Evolutionary conservation across 257 asterid species (phyloP), one percentile per base, ranked within the genome.

Genomic region (Nyctanthes arbortristis): DNA sequence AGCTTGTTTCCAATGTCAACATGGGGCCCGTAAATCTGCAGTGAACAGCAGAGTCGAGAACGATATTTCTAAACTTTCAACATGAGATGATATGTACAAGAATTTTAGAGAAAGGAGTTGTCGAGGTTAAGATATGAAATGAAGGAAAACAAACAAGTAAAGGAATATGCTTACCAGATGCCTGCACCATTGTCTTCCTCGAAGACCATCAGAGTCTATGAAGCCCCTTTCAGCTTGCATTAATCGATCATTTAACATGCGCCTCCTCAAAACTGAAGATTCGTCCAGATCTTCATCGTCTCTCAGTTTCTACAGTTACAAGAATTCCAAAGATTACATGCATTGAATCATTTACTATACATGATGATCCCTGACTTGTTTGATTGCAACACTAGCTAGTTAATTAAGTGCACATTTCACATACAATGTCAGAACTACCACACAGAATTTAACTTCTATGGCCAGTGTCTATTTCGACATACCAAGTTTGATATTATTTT

Each of bases 1-100:
- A 87, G 54, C 80, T 79, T 69, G 74, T 80, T 82, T 49, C 73
- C 88, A 0, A 73, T 59, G 25, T 73, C 72, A 25, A 69, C 80
- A 49, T 80, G 80, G 35, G 99, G 97, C n/a, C 99, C 99, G 30
- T 93, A 91, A 27, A 93, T 73, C 98, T 93, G 87, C 79, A 87
- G 47, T 11, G 28, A 61, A 37, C 66, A 35, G 55, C 43, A 24
- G n/a, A 12, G 59, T 52, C 4, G 31, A 52, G 10, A 14, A 52
- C 0, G 5, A 45, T 45, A 16, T 45, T n/a, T 45, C 25, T 14
- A 45, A 16, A 16, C 24, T 13, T 43, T 43, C 24, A 43, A 16
- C 9, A 16, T 9, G 25, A 45, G 55, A 40, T 40, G n/a, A 40
- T 8, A 40, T 12, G 1, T 14, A 40, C 52, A 40, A 40, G 16